Conservation (phyloP, 176 grass and related monocot genomes). For the Eremochloa ophiuroides region DNA sequence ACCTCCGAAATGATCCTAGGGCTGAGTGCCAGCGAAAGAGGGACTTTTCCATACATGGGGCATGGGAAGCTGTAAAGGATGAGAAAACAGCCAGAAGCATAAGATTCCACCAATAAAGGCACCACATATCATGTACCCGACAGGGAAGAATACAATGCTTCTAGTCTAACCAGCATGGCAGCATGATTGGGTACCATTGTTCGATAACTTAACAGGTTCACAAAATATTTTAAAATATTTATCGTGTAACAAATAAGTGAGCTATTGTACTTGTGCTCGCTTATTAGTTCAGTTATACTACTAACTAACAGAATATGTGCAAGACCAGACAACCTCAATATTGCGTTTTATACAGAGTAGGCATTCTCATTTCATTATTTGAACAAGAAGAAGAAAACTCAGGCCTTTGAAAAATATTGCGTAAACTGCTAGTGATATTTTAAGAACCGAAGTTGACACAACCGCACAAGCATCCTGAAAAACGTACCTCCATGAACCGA, state of each 20-base stretch:
- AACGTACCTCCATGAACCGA: constrained; percentile 91
- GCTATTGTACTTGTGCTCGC: neutral
- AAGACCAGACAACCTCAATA: neutral
- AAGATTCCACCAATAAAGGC: constrained; percentile 1
- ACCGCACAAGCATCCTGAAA: neutral
- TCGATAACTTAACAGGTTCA: neutral
- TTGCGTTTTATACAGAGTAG: neutral
- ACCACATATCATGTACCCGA: neutral
- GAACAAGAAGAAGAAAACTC: neutral
- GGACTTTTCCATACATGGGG: constrained; percentile 89
- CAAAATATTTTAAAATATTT: neutral
- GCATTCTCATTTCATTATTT: neutral
- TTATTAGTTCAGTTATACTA: neutral
- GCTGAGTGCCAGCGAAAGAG: constrained; percentile 84
- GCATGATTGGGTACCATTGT: neutral
- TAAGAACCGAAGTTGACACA: neutral
- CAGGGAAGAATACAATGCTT: neutral
- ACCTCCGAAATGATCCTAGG: constrained; percentile 92
- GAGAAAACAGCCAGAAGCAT: constrained; percentile 16
- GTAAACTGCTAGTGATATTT: neutral
- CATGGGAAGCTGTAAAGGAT: constrained; percentile 76
- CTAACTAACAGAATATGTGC: neutral
- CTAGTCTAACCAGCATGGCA: neutral
- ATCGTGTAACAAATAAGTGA: neutral
- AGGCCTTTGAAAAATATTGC: neutral